Base-by-base conservation (phyloP, 805 yeast genomes). In the Yarrowia sp. region DNA sequence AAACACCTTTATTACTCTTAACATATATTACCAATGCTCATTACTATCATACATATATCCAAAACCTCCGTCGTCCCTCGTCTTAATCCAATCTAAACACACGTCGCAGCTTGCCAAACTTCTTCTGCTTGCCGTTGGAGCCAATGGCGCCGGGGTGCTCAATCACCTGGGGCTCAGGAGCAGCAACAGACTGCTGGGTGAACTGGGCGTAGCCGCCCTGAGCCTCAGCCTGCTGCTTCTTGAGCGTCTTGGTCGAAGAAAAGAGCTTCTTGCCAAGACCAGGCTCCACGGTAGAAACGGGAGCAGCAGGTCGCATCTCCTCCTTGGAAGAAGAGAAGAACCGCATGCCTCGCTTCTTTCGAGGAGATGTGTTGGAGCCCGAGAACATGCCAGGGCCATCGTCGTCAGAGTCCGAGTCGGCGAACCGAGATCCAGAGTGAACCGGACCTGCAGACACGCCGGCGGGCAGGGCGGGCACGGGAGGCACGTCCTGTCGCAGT, bases 11-110 rank as follows among this genome's bases (percentile, higher is more conserved):
- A n/a, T n/a, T n/a, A n/a, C n/a, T n/a, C n/a, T n/a, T n/a, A n/a
- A n/a, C n/a, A n/a, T n/a, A n/a, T n/a, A n/a, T n/a, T n/a, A n/a
- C 21, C 46, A 41, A 43, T 43, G 48, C 48, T 51, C 58, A 51
- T 51, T 58, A 41, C 38, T 41, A 48, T 48, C 30, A 32, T 58
- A 43, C 41, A 58, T 33, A 8, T 16, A 41, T 56, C 33, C 22
- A 21, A 41, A 40, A 19, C 24, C 22, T 40, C 28, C 46, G 2
- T 21, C 9, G 14, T 41, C 11, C 16, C 17, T 22, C 28, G 4
- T 40, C n/a, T 22, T 61, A 61, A 33, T 61, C 64, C 38, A 61
- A 12, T 83, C 85, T 59, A 84, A 65, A 65, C 16, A 65, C 66
- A 19, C 56, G 30, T 30, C 67, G 41, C 35, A 65, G 73, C 36